Evolutionary conservation across 1,284 basidiomycete species (phyloP).

Genomic region (Acaromyces ingoldii): DNA sequence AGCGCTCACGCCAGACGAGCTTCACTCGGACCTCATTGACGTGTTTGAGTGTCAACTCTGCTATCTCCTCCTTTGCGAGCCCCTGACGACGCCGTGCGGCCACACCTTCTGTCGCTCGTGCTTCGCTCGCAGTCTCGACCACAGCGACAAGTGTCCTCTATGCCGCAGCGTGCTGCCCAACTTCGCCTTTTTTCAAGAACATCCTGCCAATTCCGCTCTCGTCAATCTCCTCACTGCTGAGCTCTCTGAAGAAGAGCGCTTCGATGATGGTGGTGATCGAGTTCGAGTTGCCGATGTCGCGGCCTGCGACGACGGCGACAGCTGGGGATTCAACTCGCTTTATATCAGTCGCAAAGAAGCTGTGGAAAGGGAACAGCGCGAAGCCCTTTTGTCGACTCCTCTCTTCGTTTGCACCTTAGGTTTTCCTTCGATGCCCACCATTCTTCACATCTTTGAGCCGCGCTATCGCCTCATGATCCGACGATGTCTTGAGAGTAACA

Average conservation of each 20-base stretch:
- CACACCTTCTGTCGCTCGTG: conserved; percentile 89
- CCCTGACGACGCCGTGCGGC: conserved; percentile 86
- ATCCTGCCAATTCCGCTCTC: conserved; percentile 31
- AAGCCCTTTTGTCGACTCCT: conserved; percentile 74
- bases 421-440: conserved; percentile 83
- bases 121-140: conserved; percentile 81
- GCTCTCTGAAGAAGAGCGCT: too few relatives aligned
- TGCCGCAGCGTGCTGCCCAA: conserved; percentile 73
- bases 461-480: conserved; percentile 86
- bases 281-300: neutral
- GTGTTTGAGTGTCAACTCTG: conserved; percentile 88
- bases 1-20: conserved; percentile 1
- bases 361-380: conserved; percentile 69
- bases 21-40: conserved; percentile 59
- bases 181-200: conserved; percentile 75
- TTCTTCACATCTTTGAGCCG: conserved; percentile 88
- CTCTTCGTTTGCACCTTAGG: conserved; percentile 84
- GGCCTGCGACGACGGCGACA: conserved; percentile 4
- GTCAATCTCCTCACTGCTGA: conserved; percentile 25
- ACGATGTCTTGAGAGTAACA: conserved; percentile 71
- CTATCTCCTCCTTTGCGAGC: conserved; percentile 73
- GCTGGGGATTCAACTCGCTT: conserved; percentile 24
- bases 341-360: conserved; percentile 59
- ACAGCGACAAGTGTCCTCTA: conserved; percentile 73
- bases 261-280: neutral